These are phyloP conservation scores for Linum lewisii DNA, from an alignment of 345 rosid species.

Conservation along the genomic window DNA sequence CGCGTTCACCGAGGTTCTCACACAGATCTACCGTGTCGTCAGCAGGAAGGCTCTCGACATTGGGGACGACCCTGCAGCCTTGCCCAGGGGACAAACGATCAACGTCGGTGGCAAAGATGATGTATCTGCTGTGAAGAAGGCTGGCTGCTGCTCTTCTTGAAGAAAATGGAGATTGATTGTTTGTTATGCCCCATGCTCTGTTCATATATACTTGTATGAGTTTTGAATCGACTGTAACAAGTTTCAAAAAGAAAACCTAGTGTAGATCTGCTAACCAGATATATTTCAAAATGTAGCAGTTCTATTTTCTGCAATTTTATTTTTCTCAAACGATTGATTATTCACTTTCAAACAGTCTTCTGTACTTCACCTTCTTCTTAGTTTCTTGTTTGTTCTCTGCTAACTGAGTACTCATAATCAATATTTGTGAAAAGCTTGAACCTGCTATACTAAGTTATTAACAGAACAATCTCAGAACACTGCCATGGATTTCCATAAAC, in stretches of 20 bases:
- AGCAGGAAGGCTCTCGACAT: slow-evolving; percentile 27
- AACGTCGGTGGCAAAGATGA: slow-evolving; percentile 25
- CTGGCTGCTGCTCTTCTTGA: slow-evolving; percentile 19
- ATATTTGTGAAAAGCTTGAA: too few relatives aligned
- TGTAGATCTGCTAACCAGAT: not conserved
- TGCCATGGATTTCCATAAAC: too few relatives aligned
- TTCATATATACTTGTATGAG: not conserved
- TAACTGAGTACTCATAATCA: too few relatives aligned
- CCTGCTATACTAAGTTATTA: too few relatives aligned
- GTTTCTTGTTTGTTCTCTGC: too few relatives aligned
- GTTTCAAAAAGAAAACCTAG: not conserved
- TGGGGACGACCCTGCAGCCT: slow-evolving; percentile 20
- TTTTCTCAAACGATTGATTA: too few relatives aligned
- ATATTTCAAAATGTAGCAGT: not conserved
- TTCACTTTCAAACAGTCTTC: too few relatives aligned
- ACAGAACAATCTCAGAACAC: too few relatives aligned
- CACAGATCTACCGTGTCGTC: slow-evolving; percentile 23
- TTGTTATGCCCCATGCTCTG: not conserved
- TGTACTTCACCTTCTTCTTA: too few relatives aligned
- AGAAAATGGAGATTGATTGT: not conserved
- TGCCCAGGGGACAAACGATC: slow-evolving; percentile 25
- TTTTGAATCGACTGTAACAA: too few relatives aligned
- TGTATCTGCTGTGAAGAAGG: slow-evolving; percentile 22
- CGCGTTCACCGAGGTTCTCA: slow-evolving; percentile 24
- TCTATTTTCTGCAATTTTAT: not conserved